A percentile compares a stretch with the other conserved stretches of the same genome.
These are phyloP conservation scores for Globisporangium camurandrum DNA, from an alignment of 352 stramenopile genomes.

Conservation along the genomic window DNA sequence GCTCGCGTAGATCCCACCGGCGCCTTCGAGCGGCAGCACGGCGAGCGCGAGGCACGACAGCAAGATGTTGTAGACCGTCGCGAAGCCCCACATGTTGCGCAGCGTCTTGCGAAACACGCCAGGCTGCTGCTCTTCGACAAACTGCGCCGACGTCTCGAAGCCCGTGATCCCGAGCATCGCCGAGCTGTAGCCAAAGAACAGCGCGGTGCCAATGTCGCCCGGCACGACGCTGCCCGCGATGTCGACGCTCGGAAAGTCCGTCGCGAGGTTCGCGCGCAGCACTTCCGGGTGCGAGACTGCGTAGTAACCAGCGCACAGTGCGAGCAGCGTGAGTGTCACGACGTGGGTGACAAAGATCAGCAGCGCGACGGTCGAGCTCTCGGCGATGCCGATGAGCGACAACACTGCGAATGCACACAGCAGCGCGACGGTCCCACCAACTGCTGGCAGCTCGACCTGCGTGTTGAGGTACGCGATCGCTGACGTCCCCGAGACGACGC, in stretches of 20 bases:
- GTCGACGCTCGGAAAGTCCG: slow-evolving; percentile 42
- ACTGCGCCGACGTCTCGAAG: slow-evolving; percentile 84
- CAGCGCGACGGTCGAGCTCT: slow-evolving; percentile 73
- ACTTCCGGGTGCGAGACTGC: slow-evolving; percentile 40
- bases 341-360: slow-evolving; percentile 82
- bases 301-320: slow-evolving; percentile 41
- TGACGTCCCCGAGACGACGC: slow-evolving; percentile 57
- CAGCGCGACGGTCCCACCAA: slow-evolving; percentile 28
- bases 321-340: slow-evolving; percentile 45
- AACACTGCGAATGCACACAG: slow-evolving; percentile 77
- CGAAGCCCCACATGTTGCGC: slow-evolving; percentile 69
- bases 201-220: slow-evolving; percentile 29
- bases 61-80: slow-evolving; percentile 79
- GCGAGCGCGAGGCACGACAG: slow-evolving; percentile 56
- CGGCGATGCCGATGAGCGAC: slow-evolving; percentile 58
- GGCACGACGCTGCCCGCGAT: slow-evolving; percentile 35
- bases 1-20: slow-evolving; percentile 45
- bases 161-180: slow-evolving; percentile 86
- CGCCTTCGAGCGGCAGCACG: slow-evolving; percentile 60
- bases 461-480: slow-evolving; percentile 75
- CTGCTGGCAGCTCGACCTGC: slow-evolving; percentile 34
- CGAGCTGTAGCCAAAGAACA: slow-evolving; percentile 68
- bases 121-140: slow-evolving; percentile 76
- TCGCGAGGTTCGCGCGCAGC: slow-evolving; percentile 58
- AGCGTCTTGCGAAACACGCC: slow-evolving; percentile 78